These are phyloP conservation scores for Diaporthe citrichinensis DNA, from an alignment of 2,329 filamentous ascomycete genomes.

Conservation along the genomic window DNA sequence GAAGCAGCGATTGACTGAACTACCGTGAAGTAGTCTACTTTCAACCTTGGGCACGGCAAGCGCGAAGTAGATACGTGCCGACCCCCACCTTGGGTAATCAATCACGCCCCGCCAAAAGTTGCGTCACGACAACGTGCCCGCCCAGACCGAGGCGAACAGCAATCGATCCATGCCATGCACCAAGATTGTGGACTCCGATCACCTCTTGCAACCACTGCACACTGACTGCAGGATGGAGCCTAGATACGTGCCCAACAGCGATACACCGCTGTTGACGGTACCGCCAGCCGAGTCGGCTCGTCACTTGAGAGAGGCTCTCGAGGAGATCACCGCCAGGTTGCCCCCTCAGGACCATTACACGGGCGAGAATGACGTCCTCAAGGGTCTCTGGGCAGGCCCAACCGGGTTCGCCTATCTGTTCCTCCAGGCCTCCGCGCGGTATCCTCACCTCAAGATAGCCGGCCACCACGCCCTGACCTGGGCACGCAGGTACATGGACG, in stretches of 20 bases:
- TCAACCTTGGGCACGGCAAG: too few relatives aligned
- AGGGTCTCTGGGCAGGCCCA: constrained; percentile 68
- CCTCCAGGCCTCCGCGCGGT: constrained; percentile 59
- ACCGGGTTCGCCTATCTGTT: constrained; percentile 71
- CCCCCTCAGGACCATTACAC: constrained; percentile 55
- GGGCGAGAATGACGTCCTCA: constrained; percentile 48
- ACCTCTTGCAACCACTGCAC: neutral
- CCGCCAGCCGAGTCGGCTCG: constrained; percentile 47
- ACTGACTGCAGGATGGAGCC: constrained; percentile 20
- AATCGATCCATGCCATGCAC: constrained; percentile 2
- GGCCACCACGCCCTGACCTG: constrained; percentile 60
- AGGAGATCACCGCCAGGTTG: constrained; percentile 53
- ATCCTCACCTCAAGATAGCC: constrained; percentile 60
- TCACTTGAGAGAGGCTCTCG: constrained; percentile 53
- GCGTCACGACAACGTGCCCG: neutral
- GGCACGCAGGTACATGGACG: constrained; percentile 63
- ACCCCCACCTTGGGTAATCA: constrained; percentile 2
- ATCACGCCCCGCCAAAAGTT: neutral
- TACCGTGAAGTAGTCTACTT: too few relatives aligned
- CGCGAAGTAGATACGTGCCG: neutral
- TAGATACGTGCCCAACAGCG: constrained; percentile 53
- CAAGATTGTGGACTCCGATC: neutral
- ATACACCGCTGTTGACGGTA: constrained; percentile 47
- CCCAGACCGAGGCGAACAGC: neutral
- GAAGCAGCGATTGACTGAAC: too few relatives aligned